Conservation (phyloP, 148 eudicot genomes). For the Gaultheria prostrata region DNA sequence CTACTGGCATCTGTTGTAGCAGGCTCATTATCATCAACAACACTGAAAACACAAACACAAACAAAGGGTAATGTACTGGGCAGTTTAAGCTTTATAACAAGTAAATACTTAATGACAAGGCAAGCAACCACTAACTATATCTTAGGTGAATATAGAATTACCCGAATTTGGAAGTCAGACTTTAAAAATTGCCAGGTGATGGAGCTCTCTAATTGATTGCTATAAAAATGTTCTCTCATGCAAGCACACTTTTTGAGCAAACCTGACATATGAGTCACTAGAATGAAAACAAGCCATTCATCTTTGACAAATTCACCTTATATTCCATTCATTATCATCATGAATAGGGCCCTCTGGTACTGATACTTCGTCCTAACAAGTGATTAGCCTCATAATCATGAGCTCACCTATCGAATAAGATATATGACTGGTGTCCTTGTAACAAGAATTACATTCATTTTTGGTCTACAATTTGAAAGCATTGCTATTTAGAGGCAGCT, state of each 20-base stretch:
- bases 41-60: slow-evolving; percentile 44
- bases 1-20: slow-evolving; percentile 30
- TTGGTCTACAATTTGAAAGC: neutral
- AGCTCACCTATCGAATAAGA: too few relatives aligned
- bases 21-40: slow-evolving; percentile 55
- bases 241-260: neutral
- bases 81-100: neutral
- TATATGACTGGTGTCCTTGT: neutral
- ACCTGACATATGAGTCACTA: neutral
- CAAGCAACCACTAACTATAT: neutral
- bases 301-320: slow-evolving; percentile 47
- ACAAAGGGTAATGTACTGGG: slow-evolving; percentile 6
- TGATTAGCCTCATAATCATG: neutral
- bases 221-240: neutral
- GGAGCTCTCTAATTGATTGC: neutral
- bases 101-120: neutral
- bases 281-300: neutral
- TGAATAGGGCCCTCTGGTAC: slow-evolving; percentile 59
- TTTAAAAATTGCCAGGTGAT: neutral
- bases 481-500: neutral
- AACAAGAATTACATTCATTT: neutral
- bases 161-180: neutral
- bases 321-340: slow-evolving; percentile 87
- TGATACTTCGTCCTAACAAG: slow-evolving; percentile 31
- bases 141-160: neutral